Base-by-base conservation (phyloP, 2,329 filamentous ascomycete genomes). In the Colletotrichum brevisporum region DNA sequence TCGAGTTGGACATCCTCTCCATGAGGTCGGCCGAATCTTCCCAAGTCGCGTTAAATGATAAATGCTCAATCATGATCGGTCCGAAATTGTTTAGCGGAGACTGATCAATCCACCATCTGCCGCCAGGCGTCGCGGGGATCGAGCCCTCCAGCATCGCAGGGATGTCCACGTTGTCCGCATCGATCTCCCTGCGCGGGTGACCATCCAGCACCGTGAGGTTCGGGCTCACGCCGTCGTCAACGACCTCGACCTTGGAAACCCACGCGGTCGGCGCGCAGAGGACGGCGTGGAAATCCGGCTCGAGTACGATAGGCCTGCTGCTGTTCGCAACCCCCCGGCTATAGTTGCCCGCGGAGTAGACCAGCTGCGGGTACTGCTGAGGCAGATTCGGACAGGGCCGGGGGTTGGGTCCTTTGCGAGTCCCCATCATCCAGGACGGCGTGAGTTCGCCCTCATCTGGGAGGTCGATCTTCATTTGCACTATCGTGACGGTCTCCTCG, bases 231-330 rank as follows among this genome's bases (percentile, higher is more conserved):
- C 64, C 64, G 24, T 67, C 52, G 39, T 67, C 64, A 31, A 36
- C 39, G 13, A 43, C 53, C 16, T 41, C 36, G 1, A 56, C 64
- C 18, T 45, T 56, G n/a, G 64, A 45, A 1, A 63, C 6, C 59
- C 64, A 67, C 9, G 59, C 59, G 8, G 64, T 57, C 24, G 58
- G 45, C 1, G 64, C 48, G 47, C 59, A 67, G 5, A 67, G 53
- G 3, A 63, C 47, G 4, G 41, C 64, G 9, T 24, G 6, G 21
- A 50, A n/a, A 1, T 50, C 47, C 16, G 21, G 47, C 21, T 26
- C 36, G 21, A 43, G 47, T 3, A 52, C 18, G 8, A 21, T 41
- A 6, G 51, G 47, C 13, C 45, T 48, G 18, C 12, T 26, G n/a
- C 36, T 55, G 18, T n/a, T 26, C n/a, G 8, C 26, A 4, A 51